Percentiles rank a stretch among this genome's conserved stretches.
Evolutionary conservation across 768 basidiomycete species (phyloP).

Genomic region (Leucocoprinus leucothites): DNA sequence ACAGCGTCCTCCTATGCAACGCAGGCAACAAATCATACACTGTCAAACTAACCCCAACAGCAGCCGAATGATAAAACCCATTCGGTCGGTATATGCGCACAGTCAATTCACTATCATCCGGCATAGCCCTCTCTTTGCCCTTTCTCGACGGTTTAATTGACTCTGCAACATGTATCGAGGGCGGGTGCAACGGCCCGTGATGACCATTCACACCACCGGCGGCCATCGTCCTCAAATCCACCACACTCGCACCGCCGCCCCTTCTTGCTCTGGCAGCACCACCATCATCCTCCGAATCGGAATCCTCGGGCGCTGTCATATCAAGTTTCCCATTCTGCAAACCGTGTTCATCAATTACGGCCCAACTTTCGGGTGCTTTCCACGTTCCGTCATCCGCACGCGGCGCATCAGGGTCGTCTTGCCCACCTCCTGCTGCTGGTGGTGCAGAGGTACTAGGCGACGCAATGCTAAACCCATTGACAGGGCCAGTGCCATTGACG

Average conservation of each 20-base stretch:
- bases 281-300: conserved; percentile 28
- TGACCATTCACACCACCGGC: not conserved
- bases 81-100: conserved; percentile 80
- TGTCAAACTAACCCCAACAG: conserved; percentile 60
- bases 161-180: not conserved
- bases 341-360: conserved; percentile 50
- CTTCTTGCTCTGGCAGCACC: conserved; percentile 20
- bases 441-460: not conserved
- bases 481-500: not conserved
- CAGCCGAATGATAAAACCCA: conserved; percentile 67
- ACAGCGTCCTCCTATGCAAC: conserved; percentile 56
- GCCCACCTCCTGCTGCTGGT: not conserved
- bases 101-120: conserved; percentile 31
- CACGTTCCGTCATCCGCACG: conserved; percentile 38
- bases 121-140: conserved; percentile 1
- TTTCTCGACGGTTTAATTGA: conserved; percentile 7
- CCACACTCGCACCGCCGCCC: not conserved
- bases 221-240: not conserved
- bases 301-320: conserved; percentile 30
- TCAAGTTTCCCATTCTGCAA: conserved; percentile 20
- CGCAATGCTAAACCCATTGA: not conserved
- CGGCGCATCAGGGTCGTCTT: conserved; percentile 11
- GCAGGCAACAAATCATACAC: conserved; percentile 63
- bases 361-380: conserved; percentile 80
- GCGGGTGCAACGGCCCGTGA: not conserved